Evolutionary conservation across 352 stramenopile genomes (phyloP), one percentile per base, ranked within the genome.

Genomic region (Peronospora destructor): DNA sequence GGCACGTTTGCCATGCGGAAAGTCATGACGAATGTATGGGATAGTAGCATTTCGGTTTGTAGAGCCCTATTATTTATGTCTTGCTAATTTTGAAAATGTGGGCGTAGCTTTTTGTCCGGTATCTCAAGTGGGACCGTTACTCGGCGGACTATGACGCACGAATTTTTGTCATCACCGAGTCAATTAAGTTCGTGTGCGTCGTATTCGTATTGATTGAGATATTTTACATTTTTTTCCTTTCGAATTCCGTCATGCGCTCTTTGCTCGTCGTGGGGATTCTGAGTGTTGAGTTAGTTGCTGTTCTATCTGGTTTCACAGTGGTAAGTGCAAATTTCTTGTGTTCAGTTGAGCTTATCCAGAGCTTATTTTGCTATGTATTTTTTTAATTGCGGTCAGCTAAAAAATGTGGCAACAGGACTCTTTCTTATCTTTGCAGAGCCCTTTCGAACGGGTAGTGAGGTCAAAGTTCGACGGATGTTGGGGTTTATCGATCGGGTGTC

Each of bases 361-460:
- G n/a, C 23, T 45, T 30, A 50, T 7, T 19, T 21, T 2, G n/a
- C 19, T 32, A 19, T 41, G 28, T 53, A 2, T 8, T 26, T 56
- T 42, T 51, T 47, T 3, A 33, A 45, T 5, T 36, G 7, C 13
- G 11, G 16, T 10, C 40, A 92, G 81, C 60, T 92, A 16, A 89
- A 89, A 56, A 93, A 93, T 52, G 68, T 90, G 36, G 73, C 75
- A 8, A 88, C 68, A 0, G 82, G 82, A 2, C 67, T 93, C 17
- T 93, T 91, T 40, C 66, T 93, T 17, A 86, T 91, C 51, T 93
- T 87, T 49, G 75, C 79, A 10, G 82, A 93, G 53, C 82, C 82
- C 0, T 89, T 93, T 35, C 73, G 76, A 17, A 86, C 73, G 0
- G 79, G 79, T 2, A 89, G 76, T 40, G 61, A 77, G 40, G 84